Conservation (phyloP, 371 early-diverging fungal genomes). For the Paramicrosporidium saccamoebae region DNA sequence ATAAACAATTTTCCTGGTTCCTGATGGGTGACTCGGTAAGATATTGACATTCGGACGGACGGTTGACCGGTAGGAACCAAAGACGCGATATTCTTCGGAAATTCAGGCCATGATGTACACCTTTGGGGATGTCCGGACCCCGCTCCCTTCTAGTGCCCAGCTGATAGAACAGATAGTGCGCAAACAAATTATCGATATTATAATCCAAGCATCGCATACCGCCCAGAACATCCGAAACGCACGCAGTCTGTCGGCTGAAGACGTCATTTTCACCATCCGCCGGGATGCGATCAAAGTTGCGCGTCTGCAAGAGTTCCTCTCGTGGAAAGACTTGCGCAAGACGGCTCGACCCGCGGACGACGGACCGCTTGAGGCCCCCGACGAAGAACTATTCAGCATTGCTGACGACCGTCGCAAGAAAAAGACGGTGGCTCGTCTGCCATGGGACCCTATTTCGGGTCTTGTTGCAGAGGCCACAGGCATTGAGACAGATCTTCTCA, state of each 20-base stretch:
- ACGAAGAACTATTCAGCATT: slow-evolving; percentile 27
- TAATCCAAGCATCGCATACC: slow-evolving; percentile 51
- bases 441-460: slow-evolving; percentile 1
- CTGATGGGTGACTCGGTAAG: too few relatives aligned
- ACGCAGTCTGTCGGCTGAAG: slow-evolving; percentile 49
- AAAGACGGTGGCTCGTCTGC: neutral
- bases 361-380: slow-evolving; percentile 12
- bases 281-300: slow-evolving; percentile 71
- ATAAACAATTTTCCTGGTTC: too few relatives aligned
- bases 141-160: slow-evolving; percentile 42
- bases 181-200: slow-evolving; percentile 73
- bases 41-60: too few relatives aligned
- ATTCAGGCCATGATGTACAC: slow-evolving; percentile 95
- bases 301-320: slow-evolving; percentile 51
- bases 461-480: slow-evolving; percentile 20
- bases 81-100: slow-evolving; percentile 20
- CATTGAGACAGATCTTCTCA: slow-evolving; percentile 38
- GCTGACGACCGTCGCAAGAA: slow-evolving; percentile 12
- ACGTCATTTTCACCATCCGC: slow-evolving; percentile 77
- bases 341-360: slow-evolving; percentile 39
- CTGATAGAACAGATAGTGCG: slow-evolving; percentile 74
- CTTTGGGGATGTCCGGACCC: slow-evolving; percentile 71
- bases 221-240: slow-evolving; percentile 47
- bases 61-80: too few relatives aligned
- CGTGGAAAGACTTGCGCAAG: slow-evolving; percentile 84